These are phyloP conservation scores for Phytophthora pseudosyringae DNA, from an alignment of 352 stramenopile species.

Conservation along the genomic window DNA sequence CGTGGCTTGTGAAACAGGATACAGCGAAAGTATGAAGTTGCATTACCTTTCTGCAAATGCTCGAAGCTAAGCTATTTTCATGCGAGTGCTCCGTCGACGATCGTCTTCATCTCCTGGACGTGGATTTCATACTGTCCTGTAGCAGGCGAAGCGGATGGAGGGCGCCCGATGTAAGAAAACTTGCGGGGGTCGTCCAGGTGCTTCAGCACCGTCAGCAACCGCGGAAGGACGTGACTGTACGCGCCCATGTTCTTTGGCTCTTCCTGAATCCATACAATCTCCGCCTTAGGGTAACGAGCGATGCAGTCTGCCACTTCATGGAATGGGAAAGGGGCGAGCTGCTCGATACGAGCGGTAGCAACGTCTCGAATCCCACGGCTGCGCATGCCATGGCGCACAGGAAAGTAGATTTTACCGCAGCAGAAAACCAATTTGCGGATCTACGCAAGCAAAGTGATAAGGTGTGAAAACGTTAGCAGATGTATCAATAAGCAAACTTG, in stretches of 20 bases:
- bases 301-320: constrained; percentile 93
- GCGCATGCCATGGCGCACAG: constrained; percentile 65
- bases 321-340: constrained; percentile 98
- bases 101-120: constrained; percentile 92
- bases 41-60: constrained; percentile 1
- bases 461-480: constrained; percentile 9
- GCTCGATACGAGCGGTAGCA: constrained; percentile 78
- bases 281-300: constrained; percentile 93
- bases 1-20: constrained; percentile 42
- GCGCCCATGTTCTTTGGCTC: constrained; percentile 99
- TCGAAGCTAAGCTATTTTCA: constrained; percentile 33
- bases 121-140: constrained; percentile 97
- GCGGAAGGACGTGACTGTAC: constrained; percentile 93
- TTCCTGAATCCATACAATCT: constrained; percentile 98
- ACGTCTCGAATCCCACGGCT: constrained; percentile 65
- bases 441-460: constrained; percentile 36
- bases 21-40: constrained; percentile 8
- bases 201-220: constrained; percentile 94
- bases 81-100: constrained; percentile 88
- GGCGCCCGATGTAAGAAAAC: constrained; percentile 94
- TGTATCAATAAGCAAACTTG: neutral
- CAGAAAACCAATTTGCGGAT: constrained; percentile 83
- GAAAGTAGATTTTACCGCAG: constrained; percentile 89
- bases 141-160: constrained; percentile 94
- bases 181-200: constrained; percentile 67